These are phyloP conservation scores for Phtheirospermum japonicum DNA, from an alignment of 257 asterid genomes.

Conservation along the genomic window DNA sequence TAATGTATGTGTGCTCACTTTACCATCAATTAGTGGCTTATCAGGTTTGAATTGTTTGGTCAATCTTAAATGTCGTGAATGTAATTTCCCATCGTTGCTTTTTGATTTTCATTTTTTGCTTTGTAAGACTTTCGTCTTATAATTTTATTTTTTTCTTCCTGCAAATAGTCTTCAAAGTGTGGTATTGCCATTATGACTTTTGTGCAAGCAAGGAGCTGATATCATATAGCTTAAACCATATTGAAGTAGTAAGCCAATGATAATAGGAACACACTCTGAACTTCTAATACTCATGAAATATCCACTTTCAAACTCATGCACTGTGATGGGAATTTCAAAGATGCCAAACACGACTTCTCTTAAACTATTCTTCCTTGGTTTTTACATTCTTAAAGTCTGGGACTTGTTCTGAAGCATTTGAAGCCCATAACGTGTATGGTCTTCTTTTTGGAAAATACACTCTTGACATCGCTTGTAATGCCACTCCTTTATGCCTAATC, in stretches of 20 bases:
- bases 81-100: background rate
- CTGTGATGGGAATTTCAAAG: too few relatives aligned
- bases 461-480: too few relatives aligned
- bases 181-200: constrained; percentile 7
- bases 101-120: background rate
- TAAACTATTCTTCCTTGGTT: constrained; percentile 2
- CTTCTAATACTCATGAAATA: background rate
- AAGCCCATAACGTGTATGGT: background rate
- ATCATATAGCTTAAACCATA: background rate
- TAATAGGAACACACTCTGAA: background rate
- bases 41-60: constrained; percentile 6
- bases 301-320: background rate
- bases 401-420: background rate
- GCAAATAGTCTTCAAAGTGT: background rate
- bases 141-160: background rate
- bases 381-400: constrained; percentile 12
- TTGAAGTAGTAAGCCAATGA: constrained; percentile 2
- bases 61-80: constrained; percentile 4
- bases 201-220: constrained; percentile 13
- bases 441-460: background rate
- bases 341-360: background rate
- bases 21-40: background rate
- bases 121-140: constrained; percentile 3
- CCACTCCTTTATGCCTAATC: too few relatives aligned
- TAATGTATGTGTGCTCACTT: constrained; percentile 14